Conservation (phyloP, 2,329 filamentous ascomycete genomes). For the Xylariaceae sp. region DNA sequence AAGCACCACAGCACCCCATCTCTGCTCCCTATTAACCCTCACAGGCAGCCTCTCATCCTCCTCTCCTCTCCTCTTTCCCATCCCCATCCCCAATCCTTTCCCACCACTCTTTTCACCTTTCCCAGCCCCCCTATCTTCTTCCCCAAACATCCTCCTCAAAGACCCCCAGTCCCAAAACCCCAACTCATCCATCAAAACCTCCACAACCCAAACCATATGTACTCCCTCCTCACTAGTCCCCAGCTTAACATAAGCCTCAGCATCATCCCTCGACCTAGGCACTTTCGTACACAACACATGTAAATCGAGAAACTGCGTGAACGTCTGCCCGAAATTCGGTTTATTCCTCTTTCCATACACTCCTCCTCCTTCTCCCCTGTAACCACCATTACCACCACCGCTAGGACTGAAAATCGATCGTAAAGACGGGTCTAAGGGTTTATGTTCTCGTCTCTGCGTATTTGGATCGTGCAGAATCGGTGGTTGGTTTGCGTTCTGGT, state of each 20-base stretch:
- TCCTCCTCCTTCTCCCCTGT: too few relatives aligned
- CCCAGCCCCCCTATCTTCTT: background rate
- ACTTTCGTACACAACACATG: constrained; percentile 49
- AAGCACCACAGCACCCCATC: constrained; percentile 49
- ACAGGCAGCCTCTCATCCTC: constrained; percentile 1
- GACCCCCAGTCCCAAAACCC: constrained; percentile 38
- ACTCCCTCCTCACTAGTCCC: constrained; percentile 12
- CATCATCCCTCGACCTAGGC: constrained; percentile 38
- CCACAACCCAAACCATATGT: constrained; percentile 41
- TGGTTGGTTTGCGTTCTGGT: background rate
- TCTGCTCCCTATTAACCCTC: constrained; percentile 43
- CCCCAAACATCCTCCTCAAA: background rate
- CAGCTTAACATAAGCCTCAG: constrained; percentile 25
- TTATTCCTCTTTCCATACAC: constrained; percentile 33
- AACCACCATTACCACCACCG: too few relatives aligned
- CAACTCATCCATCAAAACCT: constrained; percentile 49
- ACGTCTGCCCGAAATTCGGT: constrained; percentile 52
- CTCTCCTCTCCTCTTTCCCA: background rate
- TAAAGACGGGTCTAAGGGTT: constrained; percentile 40
- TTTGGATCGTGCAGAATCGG: background rate
- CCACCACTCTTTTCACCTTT: constrained; percentile 5
- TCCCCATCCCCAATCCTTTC: constrained; percentile 11
- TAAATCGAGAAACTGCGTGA: constrained; percentile 51
- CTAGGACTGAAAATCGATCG: constrained; percentile 46
- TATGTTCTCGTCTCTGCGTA: constrained; percentile 5